A percentile compares a stretch with the other conserved stretches of the same genome.
Evolutionary conservation across 1,284 basidiomycete genomes (phyloP).

Genomic region (Leccinum insolens): DNA sequence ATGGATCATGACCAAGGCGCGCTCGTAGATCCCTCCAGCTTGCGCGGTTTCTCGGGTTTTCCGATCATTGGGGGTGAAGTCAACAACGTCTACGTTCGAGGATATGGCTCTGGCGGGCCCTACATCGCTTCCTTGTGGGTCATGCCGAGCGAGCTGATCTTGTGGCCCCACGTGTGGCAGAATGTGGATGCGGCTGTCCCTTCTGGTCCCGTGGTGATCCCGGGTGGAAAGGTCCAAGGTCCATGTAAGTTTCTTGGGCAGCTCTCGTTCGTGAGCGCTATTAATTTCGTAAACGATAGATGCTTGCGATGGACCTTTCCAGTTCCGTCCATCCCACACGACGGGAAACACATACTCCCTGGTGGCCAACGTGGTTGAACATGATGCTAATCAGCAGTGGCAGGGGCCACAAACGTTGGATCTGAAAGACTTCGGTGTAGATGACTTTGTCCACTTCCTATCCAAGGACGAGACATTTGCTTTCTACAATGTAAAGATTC

Average conservation of each 20-base stretch:
- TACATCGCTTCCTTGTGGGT: constrained; percentile 14
- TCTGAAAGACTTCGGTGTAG: too few relatives aligned
- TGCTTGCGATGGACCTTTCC: constrained; percentile 4
- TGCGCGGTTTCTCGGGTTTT: constrained; percentile 16
- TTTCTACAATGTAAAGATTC: too few relatives aligned
- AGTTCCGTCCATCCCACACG: constrained; percentile 11
- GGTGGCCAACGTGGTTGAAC: constrained; percentile 11
- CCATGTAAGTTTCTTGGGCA: too few relatives aligned
- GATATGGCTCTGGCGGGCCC: constrained; percentile 9
- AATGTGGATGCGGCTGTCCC: neutral
- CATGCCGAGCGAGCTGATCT: constrained; percentile 15
- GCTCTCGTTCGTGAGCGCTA: too few relatives aligned
- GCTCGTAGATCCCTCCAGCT: constrained; percentile 7
- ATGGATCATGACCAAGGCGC: neutral
- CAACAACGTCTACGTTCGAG: constrained; percentile 16
- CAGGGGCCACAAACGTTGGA: neutral
- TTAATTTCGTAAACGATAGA: constrained; percentile 1
- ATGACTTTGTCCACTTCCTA: too few relatives aligned
- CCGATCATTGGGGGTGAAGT: constrained; percentile 13
- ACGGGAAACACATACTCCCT: constrained; percentile 9
- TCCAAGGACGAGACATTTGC: too few relatives aligned
- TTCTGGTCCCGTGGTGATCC: constrained; percentile 9
- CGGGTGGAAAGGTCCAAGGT: neutral
- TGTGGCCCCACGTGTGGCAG: constrained; percentile 17
- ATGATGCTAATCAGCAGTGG: too few relatives aligned